Evolutionary conservation across 176 grass and related monocot species (phyloP).

Genomic region (Ensete glaucum): DNA sequence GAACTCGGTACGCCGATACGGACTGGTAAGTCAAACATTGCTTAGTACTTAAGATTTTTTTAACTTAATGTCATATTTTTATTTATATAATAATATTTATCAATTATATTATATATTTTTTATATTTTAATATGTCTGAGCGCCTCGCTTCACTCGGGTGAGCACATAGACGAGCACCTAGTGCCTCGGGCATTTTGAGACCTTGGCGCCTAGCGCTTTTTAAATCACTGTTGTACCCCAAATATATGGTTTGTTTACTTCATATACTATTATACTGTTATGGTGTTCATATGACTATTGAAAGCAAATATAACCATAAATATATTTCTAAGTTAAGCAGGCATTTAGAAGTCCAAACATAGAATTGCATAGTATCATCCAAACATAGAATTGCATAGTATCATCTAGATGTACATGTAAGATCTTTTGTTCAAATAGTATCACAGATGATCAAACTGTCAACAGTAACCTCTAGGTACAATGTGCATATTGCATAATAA

Average conservation of each 20-base stretch:
- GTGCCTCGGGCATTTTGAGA: too few species aligned
- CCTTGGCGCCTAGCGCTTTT: too few species aligned
- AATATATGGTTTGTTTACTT: not conserved
- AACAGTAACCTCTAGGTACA: not conserved
- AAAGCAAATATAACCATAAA: not conserved
- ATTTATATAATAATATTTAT: too few species aligned
- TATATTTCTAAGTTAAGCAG: not conserved
- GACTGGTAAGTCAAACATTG: too few species aligned
- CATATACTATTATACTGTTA: not conserved
- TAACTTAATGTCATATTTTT: too few species aligned
- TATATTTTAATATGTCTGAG: too few species aligned
- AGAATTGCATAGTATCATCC: not conserved
- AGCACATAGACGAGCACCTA: too few species aligned
- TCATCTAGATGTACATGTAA: not conserved
- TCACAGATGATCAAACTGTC: not conserved
- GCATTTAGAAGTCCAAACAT: not conserved
- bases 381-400: not conserved
- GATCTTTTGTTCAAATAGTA: not conserved
- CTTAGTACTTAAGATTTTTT: too few species aligned
- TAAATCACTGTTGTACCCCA: too few species aligned
- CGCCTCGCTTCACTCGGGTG: too few species aligned
- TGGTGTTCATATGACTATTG: not conserved
- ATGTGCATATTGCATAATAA: not conserved
- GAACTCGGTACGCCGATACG: too few species aligned
- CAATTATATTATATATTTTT: too few species aligned